Base-by-base conservation (phyloP, 2,329 filamentous ascomycete genomes). In the Cytospora chrysosperma region DNA sequence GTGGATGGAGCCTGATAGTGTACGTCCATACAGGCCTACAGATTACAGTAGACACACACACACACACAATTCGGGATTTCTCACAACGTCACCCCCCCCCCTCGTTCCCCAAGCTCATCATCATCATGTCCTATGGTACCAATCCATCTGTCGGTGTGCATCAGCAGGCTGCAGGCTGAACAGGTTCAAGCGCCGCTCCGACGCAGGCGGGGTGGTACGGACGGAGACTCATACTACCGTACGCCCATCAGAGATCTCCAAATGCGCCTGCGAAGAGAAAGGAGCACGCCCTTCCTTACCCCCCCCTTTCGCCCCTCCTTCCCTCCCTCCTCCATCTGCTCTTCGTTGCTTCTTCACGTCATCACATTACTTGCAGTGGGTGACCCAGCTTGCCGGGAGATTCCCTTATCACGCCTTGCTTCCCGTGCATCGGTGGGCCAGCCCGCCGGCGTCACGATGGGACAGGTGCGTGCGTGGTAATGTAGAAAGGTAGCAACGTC, bases 81-180 rank as follows among this genome's bases (percentile, higher is more conserved):
- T 53, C 50, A 60, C 50, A 53, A 53, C 54, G 57, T 53, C 57
- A 47, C 57, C 26, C 17, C 27, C 37, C 6, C 15, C 24, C 24
- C 34, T 10, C 9, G 1, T 15, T 24, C 47, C 21, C 57, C 49
- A 19, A 21, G 28, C n/a, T n/a, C n/a, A n/a, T 30, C 49, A 15
- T 34, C 1, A n/a, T 43, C 9, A 5, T 30, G 28, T 4, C 9
- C 9, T 9, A 30, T 30, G 28, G 43, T 47, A 24, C n/a, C 24
- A 47, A 12, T 24, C 43, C 10, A 24, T 47, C n/a, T 10, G 43
- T 47, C n/a, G n/a, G 43, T 24, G 21, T 47, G 21, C n/a, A 47
- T 47, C 43, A 47, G n/a, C 43, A 12, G 17, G n/a, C 43, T 47
- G 43, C 43, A 24, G n/a, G 43, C 43, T 24, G 43, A 47, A n/a